These are phyloP conservation scores for Magnaporthiopsis rhizophila DNA, from an alignment of 2,329 filamentous ascomycete genomes.

Conservation along the genomic window DNA sequence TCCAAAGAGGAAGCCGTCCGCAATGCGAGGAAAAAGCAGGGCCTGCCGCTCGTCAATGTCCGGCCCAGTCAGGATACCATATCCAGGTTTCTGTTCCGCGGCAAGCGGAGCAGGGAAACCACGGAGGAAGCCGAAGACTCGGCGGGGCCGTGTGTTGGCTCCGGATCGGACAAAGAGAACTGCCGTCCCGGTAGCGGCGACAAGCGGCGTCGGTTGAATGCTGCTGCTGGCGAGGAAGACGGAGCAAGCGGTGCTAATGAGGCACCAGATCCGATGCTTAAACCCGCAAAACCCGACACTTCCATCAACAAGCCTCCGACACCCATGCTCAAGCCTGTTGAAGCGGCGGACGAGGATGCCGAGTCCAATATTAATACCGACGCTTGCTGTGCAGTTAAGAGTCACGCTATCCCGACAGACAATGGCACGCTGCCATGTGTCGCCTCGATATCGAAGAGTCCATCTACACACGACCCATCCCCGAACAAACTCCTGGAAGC, in stretches of 20 bases:
- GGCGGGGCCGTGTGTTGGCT: not conserved
- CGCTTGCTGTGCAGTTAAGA: no score
- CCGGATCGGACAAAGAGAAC: not conserved
- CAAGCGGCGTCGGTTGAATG: not conserved
- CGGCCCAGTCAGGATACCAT: slow-evolving; percentile 52
- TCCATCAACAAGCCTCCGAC: not conserved
- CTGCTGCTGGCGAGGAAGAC: slow-evolving; percentile 3
- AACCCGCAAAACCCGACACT: not conserved
- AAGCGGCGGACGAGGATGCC: not conserved
- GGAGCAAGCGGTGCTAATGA: not conserved
- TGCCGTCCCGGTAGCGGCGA: not conserved
- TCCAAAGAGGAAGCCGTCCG: slow-evolving; percentile 42
- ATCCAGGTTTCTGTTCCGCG: slow-evolving; percentile 37
- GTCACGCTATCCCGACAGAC: no score
- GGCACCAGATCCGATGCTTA: not conserved
- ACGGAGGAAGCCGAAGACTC: not conserved
- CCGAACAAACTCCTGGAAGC: no score
- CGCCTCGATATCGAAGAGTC: no score
- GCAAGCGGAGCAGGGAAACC: slow-evolving; percentile 1
- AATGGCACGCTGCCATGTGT: no score
- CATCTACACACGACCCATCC: no score
- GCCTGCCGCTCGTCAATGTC: slow-evolving; percentile 45
- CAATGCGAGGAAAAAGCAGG: slow-evolving; percentile 42
- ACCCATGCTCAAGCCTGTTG: not conserved
- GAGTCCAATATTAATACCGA: no score